Percentiles rank a stretch among this genome's conserved stretches.
Evolutionary conservation across 2,329 filamentous ascomycete genomes (phyloP).

Genomic region (Colletotrichum sp.): DNA sequence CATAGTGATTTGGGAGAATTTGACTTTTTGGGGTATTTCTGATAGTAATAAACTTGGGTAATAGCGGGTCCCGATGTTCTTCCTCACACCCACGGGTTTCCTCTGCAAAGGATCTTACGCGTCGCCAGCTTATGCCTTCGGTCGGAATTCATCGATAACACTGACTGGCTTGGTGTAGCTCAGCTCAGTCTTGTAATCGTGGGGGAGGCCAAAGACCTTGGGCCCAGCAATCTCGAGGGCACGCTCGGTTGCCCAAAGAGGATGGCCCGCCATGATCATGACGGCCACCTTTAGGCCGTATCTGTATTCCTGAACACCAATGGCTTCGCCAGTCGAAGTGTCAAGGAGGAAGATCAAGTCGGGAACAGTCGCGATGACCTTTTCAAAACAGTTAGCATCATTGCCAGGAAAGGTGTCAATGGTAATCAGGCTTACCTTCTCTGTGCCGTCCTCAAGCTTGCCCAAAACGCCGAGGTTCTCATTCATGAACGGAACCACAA

Average conservation of each 20-base stretch:
- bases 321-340: slow-evolving; percentile 36
- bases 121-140: background rate
- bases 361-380: slow-evolving; percentile 42
- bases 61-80: background rate
- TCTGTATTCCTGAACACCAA: slow-evolving; percentile 42
- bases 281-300: slow-evolving; percentile 30
- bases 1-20: background rate
- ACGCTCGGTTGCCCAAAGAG: slow-evolving; percentile 18
- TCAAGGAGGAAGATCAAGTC: slow-evolving; percentile 46
- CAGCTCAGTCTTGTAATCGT: slow-evolving; percentile 17
- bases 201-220: slow-evolving; percentile 18
- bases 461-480: slow-evolving; percentile 23
- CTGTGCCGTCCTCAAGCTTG: slow-evolving; percentile 21
- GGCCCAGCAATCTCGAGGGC: slow-evolving; percentile 27
- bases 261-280: slow-evolving; percentile 15
- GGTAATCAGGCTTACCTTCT: slow-evolving; percentile 20
- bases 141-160: slow-evolving; percentile 22
- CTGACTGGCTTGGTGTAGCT: slow-evolving; percentile 17
- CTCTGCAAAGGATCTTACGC: background rate
- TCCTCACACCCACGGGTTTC: background rate
- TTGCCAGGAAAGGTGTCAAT: background rate
- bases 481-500: slow-evolving; percentile 24
- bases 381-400: background rate
- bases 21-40: background rate
- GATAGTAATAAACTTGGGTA: background rate